phyloP scores from a whole-genome alignment of 1,284 basidiomycete species.

The Ganoderma lucidum region DNA sequence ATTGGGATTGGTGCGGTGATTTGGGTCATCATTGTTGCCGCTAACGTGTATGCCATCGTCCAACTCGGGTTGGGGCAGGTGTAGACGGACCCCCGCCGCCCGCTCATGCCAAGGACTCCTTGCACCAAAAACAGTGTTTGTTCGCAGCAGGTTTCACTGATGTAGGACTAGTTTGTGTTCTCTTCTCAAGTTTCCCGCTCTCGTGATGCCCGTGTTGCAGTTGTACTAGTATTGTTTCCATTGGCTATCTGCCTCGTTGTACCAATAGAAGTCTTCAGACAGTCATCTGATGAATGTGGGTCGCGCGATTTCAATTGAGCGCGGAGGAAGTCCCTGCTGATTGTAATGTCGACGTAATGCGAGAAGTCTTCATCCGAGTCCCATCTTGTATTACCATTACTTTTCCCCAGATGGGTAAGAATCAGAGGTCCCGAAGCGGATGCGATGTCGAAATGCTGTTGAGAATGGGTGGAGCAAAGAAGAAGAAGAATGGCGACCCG shows the following conservation, averaged over 20 bases:
- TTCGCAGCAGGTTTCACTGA: conserved; percentile 8
- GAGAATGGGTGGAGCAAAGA: conserved; percentile 8
- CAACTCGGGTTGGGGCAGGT: conserved; percentile 46
- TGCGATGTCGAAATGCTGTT: not conserved
- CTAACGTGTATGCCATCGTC: conserved; percentile 72
- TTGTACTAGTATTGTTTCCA: conserved; percentile 4
- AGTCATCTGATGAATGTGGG: not conserved
- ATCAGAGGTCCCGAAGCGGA: not conserved
- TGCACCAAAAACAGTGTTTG: not conserved
- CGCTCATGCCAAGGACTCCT: not conserved
- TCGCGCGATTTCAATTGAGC: not conserved
- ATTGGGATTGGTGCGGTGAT: conserved; percentile 62
- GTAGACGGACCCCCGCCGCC: not conserved
- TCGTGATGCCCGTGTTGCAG: not conserved
- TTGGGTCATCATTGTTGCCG: conserved; percentile 67
- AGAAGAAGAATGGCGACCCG: conserved; percentile 1
- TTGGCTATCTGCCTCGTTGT: not conserved
- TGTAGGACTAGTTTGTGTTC: not conserved
- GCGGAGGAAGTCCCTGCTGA: not conserved
- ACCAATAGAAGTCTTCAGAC: not conserved
- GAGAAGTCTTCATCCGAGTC: not conserved
- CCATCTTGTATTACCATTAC: not conserved
- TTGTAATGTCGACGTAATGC: not conserved
- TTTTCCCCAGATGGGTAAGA: not conserved
- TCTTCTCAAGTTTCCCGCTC: not conserved